Base-by-base conservation (phyloP, 345 rosid species). In the Noccaea caerulescens region DNA sequence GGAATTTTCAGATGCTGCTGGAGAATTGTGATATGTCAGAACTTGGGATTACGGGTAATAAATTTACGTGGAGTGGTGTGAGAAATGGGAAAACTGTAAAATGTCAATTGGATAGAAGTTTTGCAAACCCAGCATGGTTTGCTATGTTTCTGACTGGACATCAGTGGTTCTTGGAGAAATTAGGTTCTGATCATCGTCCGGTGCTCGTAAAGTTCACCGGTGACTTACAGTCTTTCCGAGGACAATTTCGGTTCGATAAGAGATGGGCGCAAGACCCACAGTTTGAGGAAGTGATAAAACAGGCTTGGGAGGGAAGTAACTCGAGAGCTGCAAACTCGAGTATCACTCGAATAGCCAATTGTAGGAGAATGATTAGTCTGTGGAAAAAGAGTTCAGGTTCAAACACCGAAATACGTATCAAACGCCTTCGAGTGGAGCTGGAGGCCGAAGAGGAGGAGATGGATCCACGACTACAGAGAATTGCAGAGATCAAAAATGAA, bases 381-480 rank as follows among this genome's bases (percentile, higher is more conserved):
- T n/a, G n/a, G n/a, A n/a, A n/a, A n/a, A n/a, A n/a, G n/a, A n/a
- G n/a, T n/a, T n/a, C n/a, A n/a, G n/a, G n/a, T n/a, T 2, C n/a
- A 2, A 41, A 41, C 2, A 10, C n/a, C 0, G 4, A 41, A 2
- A 1, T 0, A 0, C 3, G n/a, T 0, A 10, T 41, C 0, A 10
- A 2, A 3, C 3, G 3, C 0, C 1, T 41, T 0, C 4, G 5
- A 10, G 44, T 3, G 0, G n/a, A 41, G 12, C 1, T 39, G 41
- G 41, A 37, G 41, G n/a, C n/a, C n/a, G 12, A 41, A n/a, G 44
- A 41, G 3, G 44, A 41, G 3, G n/a, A 10, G 2, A 0, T 0
- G 0, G 1, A 10, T 3, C 44, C n/a, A 0, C 0, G 6, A 3
- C 0, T 5, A 6, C 0, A 2, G 6, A 27, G 34, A 12, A 1